Evolutionary conservation across 306 rosid genomes (phyloP).

Genomic region (Quercus mongolica): DNA sequence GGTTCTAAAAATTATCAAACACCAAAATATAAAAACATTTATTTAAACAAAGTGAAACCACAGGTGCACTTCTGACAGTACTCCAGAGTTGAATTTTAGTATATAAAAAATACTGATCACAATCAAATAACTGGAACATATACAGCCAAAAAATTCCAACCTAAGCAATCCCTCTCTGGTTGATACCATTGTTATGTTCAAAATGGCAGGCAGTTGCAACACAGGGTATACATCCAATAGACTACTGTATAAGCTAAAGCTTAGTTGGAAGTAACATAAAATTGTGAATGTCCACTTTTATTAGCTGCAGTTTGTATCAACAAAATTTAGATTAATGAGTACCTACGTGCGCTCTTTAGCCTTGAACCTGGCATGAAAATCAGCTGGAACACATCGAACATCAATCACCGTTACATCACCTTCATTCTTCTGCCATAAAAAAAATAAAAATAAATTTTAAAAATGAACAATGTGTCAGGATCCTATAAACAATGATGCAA

Average conservation of each 20-base stretch:
- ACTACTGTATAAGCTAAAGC: neutral
- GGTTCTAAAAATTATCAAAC: constrained; percentile 4
- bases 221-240: neutral
- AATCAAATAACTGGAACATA: neutral
- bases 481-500: constrained; percentile 1
- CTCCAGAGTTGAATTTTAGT: constrained; percentile 3
- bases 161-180: neutral
- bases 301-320: neutral
- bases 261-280: neutral
- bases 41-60: neutral
- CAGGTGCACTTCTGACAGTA: neutral
- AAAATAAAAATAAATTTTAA: neutral
- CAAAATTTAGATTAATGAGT: constrained; percentile 23
- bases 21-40: neutral
- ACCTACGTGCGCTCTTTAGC: constrained; percentile 98
- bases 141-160: neutral
- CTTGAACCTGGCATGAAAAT: constrained; percentile 84
- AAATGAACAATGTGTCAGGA: constrained; percentile 20
- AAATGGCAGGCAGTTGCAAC: neutral
- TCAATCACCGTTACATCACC: constrained; percentile 73
- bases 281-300: neutral
- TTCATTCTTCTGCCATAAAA: constrained; percentile 59
- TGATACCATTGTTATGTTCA: neutral
- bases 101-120: neutral
- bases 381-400: constrained; percentile 65